Conservation (phyloP, 2,329 filamentous ascomycete species). For the Monilinia fructicola region DNA sequence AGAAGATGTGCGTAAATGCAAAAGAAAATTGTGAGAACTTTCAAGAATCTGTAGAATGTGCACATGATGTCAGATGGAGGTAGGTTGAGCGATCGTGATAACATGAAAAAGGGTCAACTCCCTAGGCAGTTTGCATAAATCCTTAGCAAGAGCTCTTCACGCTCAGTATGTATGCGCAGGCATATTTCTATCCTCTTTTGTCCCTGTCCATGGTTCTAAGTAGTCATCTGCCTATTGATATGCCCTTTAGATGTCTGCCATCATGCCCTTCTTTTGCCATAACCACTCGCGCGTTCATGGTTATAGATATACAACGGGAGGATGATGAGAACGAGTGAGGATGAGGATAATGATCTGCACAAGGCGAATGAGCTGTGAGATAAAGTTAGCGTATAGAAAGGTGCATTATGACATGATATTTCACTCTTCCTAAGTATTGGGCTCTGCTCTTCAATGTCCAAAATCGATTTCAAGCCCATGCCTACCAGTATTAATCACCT, state of each 20-base stretch:
- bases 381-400: background rate
- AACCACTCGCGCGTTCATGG: background rate
- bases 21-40: background rate
- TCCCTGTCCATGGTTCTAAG: background rate
- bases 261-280: background rate
- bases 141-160: background rate
- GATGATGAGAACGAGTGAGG: background rate
- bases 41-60: background rate
- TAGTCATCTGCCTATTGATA: background rate
- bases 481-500: background rate
- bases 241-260: background rate
- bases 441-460: background rate
- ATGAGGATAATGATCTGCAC: background rate
- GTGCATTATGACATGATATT: background rate
- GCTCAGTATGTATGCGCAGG: background rate
- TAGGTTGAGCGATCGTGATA: background rate
- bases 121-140: too few relatives aligned
- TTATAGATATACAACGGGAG: too few relatives aligned
- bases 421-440: background rate
- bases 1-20: background rate
- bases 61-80: background rate
- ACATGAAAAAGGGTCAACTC: background rate
- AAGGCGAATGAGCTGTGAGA: background rate
- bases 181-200: background rate
- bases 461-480: background rate